Conservation (phyloP, 2,329 filamentous ascomycete species). For the Daldinia sp. region DNA sequence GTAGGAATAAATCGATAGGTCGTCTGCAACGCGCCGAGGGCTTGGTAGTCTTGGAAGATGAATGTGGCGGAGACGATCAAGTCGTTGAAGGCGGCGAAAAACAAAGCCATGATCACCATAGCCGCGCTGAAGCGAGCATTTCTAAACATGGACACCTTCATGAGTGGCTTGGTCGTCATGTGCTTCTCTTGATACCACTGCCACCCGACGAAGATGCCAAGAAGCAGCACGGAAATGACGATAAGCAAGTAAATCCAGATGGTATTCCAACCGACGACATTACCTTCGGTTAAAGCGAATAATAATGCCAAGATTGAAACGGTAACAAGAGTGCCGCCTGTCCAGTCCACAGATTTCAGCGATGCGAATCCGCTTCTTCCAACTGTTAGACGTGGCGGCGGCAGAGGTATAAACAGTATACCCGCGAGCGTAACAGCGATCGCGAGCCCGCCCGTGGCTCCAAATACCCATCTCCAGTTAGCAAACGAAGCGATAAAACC, state of each 20-base stretch:
- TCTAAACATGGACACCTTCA: slow-evolving; percentile 71
- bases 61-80: slow-evolving; percentile 74
- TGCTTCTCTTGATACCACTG: slow-evolving; percentile 66
- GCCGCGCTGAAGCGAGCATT: slow-evolving; percentile 68
- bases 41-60: slow-evolving; percentile 74
- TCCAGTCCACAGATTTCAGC: slow-evolving; percentile 68
- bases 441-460: slow-evolving; percentile 67
- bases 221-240: slow-evolving; percentile 63
- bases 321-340: slow-evolving; percentile 70
- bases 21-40: slow-evolving; percentile 68
- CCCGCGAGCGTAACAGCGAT: slow-evolving; percentile 64
- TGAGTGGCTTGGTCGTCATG: slow-evolving; percentile 62
- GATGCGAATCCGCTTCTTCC: slow-evolving; percentile 42
- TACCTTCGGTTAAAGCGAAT: slow-evolving; percentile 74
- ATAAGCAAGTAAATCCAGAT: slow-evolving; percentile 69
- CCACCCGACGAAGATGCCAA: slow-evolving; percentile 67
- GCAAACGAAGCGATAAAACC: slow-evolving; percentile 70
- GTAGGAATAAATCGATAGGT: slow-evolving; percentile 74
- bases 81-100: slow-evolving; percentile 74
- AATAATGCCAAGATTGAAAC: slow-evolving; percentile 68
- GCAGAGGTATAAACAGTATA: slow-evolving; percentile 66
- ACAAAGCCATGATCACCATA: slow-evolving; percentile 71
- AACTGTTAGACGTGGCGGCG: slow-evolving; percentile 47
- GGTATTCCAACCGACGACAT: slow-evolving; percentile 71
- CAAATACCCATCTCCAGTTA: slow-evolving; percentile 74